Percentiles rank a stretch among this genome's conserved stretches.
Evolutionary conservation across 345 rosid species (phyloP).

Genomic region (Fremontodendron californicum): DNA sequence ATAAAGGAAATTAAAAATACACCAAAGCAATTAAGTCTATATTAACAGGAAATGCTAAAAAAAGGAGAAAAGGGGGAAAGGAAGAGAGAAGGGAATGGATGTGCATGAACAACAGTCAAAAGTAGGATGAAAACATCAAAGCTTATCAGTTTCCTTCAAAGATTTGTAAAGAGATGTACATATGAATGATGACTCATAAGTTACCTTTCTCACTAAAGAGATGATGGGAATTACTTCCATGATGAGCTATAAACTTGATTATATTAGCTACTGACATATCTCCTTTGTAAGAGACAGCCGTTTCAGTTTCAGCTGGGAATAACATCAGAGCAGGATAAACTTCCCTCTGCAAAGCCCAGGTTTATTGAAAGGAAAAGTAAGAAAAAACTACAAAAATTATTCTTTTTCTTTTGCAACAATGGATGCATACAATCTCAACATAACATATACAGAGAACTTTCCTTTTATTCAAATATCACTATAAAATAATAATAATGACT

Average conservation of each 20-base stretch:
- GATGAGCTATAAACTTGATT: slow-evolving; percentile 57
- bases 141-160: neutral
- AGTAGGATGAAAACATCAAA: neutral
- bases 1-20: neutral
- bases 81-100: neutral
- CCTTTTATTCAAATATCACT: neutral
- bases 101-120: neutral
- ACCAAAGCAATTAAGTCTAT: neutral
- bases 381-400: neutral
- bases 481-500: neutral
- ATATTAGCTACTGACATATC: slow-evolving; percentile 63
- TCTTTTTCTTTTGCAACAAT: neutral
- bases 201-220: slow-evolving; percentile 52
- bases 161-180: neutral
- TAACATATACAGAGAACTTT: neutral
- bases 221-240: slow-evolving; percentile 55
- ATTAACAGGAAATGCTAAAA: neutral
- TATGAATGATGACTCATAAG: slow-evolving; percentile 9
- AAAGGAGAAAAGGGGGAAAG: neutral
- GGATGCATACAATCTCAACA: neutral
- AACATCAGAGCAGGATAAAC: slow-evolving; percentile 73
- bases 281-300: slow-evolving; percentile 56
- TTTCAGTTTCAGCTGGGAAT: slow-evolving; percentile 72
- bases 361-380: neutral
- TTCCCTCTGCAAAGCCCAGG: slow-evolving; percentile 60